phyloP scores from a whole-genome alignment of 2,329 filamentous ascomycete genomes.

The Diaporthe eres region DNA sequence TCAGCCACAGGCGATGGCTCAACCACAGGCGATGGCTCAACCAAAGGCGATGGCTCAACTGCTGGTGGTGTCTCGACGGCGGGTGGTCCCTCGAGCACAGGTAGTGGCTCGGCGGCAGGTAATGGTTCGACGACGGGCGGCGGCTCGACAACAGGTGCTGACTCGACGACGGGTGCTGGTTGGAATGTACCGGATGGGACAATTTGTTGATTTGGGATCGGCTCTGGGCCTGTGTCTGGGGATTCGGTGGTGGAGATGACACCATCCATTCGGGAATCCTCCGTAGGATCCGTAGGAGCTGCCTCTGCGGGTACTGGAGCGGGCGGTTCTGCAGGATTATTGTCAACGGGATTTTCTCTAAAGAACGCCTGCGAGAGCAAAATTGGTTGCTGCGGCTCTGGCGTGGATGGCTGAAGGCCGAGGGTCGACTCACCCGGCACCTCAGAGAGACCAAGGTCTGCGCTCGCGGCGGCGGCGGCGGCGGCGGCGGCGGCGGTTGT shows the following conservation, averaged over 20 bases:
- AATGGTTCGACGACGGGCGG: neutral
- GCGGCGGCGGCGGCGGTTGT: neutral
- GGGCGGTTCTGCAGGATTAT: slow-evolving; percentile 19
- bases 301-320: slow-evolving; percentile 11
- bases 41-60: neutral
- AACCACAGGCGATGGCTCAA: slow-evolving; percentile 2
- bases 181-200: neutral
- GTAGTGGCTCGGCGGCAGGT: neutral
- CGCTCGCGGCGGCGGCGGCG: neutral
- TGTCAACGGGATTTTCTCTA: slow-evolving; percentile 5
- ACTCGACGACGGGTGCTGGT: neutral
- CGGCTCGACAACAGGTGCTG: slow-evolving; percentile 11
- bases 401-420: slow-evolving; percentile 35
- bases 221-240: neutral
- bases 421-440: slow-evolving; percentile 32
- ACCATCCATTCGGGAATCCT: slow-evolving; percentile 12
- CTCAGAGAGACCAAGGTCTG: slow-evolving; percentile 21
- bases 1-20: slow-evolving; percentile 17
- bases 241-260: slow-evolving; percentile 22
- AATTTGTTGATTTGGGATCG: slow-evolving; percentile 19
- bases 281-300: slow-evolving; percentile 21
- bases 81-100: no score
- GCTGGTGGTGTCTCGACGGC: no score
- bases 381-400: neutral
- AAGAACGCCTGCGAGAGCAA: slow-evolving; percentile 22